These are phyloP conservation scores for Umbelopsis isabellina DNA, from an alignment of 192 early-diverging fungal genomes.

Conservation along the genomic window DNA sequence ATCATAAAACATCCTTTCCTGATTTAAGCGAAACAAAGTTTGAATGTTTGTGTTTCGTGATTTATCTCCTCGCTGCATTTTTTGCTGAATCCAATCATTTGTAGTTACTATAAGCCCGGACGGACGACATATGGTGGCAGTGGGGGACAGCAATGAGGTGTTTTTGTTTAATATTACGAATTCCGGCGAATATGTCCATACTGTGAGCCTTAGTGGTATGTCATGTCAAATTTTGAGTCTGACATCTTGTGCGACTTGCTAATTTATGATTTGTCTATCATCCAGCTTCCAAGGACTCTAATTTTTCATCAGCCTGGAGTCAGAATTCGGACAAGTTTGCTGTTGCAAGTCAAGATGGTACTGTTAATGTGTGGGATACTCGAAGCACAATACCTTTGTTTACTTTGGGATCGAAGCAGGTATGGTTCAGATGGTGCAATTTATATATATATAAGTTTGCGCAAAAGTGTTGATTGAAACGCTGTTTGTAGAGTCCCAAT, in stretches of 20 bases:
- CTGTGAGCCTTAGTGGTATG: slow-evolving; percentile 19
- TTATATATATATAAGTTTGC: too few relatives aligned
- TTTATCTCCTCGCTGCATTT: slow-evolving; percentile 5
- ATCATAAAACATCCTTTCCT: neutral
- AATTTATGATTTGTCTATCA: neutral
- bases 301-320: slow-evolving; percentile 96
- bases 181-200: slow-evolving; percentile 61
- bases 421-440: slow-evolving; percentile 26
- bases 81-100: neutral
- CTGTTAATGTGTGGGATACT: slow-evolving; percentile 92
- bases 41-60: slow-evolving; percentile 18
- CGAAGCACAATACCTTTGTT: slow-evolving; percentile 76
- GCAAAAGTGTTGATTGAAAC: too few relatives aligned
- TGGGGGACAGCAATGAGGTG: slow-evolving; percentile 87
- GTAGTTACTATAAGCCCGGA: slow-evolving; percentile 88
- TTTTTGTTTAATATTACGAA: slow-evolving; percentile 81
- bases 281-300: slow-evolving; percentile 77
- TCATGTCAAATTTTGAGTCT: neutral
- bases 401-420: slow-evolving; percentile 73
- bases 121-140: slow-evolving; percentile 87
- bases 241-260: neutral
- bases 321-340: slow-evolving; percentile 93
- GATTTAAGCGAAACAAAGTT: neutral
- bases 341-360: slow-evolving; percentile 94
- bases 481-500: slow-evolving; percentile 53